Evolutionary conservation across 1,284 basidiomycete genomes (phyloP), one percentile per base, ranked within the genome.

Genomic region (Lentinula novae-zelandiae): DNA sequence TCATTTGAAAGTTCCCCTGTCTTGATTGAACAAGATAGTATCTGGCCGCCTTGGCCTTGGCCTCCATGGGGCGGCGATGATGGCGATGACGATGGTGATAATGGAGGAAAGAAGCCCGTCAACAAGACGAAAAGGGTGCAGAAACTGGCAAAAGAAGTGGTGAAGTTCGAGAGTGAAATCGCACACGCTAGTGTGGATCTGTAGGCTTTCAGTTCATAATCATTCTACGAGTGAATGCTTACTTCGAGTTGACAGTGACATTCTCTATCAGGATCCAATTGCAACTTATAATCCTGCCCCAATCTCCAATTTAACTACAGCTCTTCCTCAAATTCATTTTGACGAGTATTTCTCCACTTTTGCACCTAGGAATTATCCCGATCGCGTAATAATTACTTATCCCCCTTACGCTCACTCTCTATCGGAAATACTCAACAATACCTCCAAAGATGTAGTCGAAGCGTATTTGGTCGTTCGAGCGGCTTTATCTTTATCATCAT

Each of bases 41-140:
- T 82, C 33, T 92, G 87, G 88, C 90, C 90, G 53, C 89, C 90
- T 55, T 92, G 90, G 89, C 93, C 93, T 2, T 95, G 92, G 92
- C 93, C 93, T 67, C 87, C 87, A 20, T 87, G 88, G 81, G 87
- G 84, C 62, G 80, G 75, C 55, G 86, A 87, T 61, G 84, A 82
- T 38, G 82, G 87, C 60, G 84, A 81, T 36, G 83, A 82, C 44
- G 81, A 80, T 58, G 76, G 77, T 39, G 76, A 80, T 63, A 78
- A 22, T 22, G 22, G 76, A 27, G 76, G 75, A 10, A 69, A 76
- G n/a, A 76, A 78, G 69, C 76, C 76, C n/a, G 65, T 66, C 31
- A 78, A 79, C 56, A 67, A 72, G 50, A 74, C 76, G n/a, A 63
- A 82, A 62, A 79, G 80, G 61, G 85, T 86, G 15, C 80, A 79